Evolutionary conservation across 495 filamentous ascomycete species (phyloP), one percentile per base, ranked within the genome.

Genomic region (Aspergillus wentii): DNA sequence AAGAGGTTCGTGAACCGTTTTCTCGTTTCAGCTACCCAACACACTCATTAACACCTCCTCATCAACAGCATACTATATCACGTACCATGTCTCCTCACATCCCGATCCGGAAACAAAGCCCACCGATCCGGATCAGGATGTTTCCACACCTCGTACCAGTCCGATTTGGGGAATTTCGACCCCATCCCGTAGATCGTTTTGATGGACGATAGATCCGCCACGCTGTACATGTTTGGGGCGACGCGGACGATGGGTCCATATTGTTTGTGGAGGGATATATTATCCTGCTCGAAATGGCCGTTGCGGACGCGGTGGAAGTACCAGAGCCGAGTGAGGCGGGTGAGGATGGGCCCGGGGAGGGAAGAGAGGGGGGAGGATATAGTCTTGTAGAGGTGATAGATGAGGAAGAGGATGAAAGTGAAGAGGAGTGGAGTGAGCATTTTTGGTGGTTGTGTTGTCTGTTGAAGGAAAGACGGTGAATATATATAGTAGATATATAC

Each of bases 321-420:
- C 76, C 79, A 83, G 14, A 74, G 44, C 17, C 70, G 64, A 5
- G 72, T 76, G 44, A 80, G 71, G 1, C 70, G 67, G 14, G 79
- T 67, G 30, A 69, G 54, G 27, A 64, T 60, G 0, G 78, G 79
- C 10, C 76, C 77, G 0, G 70, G 68, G 33, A 83, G 57, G 18
- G 61, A 45, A 14, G 57, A 54, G 1, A 80, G 60, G 3, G 64
- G 60, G 5, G 48, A 47, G 3, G 43, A 30, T 20, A 55, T 30
- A 23, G 49, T 48, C 29, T 36, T 43, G 13, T 50, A 20, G 10
- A 59, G 22, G 17, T 47, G 29, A 8, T 30, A 27, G 16, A 54
- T 11, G 4, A 53, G 20, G 4, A 46, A 15, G 22, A 44, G 33
- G 11, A 42, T 8, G 27, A 39, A 17, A 30, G 43, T 33, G 33